Percentiles rank a stretch among this genome's conserved stretches.
These are phyloP conservation scores for Candida odintsovae DNA, from an alignment of 805 yeast species.

Conservation along the genomic window DNA sequence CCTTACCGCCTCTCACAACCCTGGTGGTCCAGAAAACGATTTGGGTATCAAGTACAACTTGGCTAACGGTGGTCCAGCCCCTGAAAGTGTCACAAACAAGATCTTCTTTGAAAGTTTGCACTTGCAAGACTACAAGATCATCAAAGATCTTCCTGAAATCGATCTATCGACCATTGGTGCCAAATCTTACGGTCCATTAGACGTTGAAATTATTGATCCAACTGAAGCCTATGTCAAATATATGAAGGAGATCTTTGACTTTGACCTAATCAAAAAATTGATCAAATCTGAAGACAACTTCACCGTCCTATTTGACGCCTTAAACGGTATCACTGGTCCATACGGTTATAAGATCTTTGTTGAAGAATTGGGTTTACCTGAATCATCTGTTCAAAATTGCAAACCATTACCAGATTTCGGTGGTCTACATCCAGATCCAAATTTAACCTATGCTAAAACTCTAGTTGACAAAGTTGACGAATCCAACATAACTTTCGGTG, in stretches of 20 bases:
- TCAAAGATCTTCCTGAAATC: constrained; percentile 53
- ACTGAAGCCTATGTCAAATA: constrained; percentile 71
- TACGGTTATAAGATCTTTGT: constrained; percentile 82
- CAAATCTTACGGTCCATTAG: constrained; percentile 48
- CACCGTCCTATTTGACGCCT: constrained; percentile 77
- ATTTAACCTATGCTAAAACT: constrained; percentile 87
- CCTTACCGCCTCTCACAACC: constrained; percentile 94
- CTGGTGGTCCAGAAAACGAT: constrained; percentile 92
- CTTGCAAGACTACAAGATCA: constrained; percentile 55
- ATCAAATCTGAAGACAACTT: constrained; percentile 52
- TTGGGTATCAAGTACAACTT: constrained; percentile 94
- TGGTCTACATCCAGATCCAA: constrained; percentile 97
- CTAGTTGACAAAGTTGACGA: constrained; percentile 82
- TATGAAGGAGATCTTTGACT: constrained; percentile 84
- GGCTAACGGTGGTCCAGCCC: constrained; percentile 97
- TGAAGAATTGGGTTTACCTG: constrained; percentile 76
- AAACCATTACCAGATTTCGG: constrained; percentile 87
- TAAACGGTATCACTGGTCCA: constrained; percentile 97
- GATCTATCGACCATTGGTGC: constrained; percentile 59
- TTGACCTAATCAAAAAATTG: constrained; percentile 70
- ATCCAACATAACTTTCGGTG: constrained; percentile 85
- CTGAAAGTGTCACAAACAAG: constrained; percentile 86
- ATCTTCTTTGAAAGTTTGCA: constrained; percentile 66
- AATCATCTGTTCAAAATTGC: constrained; percentile 68
- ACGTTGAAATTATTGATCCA: constrained; percentile 78